Evolutionary conservation across 208 protist species (phyloP).

Genomic region (Trypanosoma vivax): DNA sequence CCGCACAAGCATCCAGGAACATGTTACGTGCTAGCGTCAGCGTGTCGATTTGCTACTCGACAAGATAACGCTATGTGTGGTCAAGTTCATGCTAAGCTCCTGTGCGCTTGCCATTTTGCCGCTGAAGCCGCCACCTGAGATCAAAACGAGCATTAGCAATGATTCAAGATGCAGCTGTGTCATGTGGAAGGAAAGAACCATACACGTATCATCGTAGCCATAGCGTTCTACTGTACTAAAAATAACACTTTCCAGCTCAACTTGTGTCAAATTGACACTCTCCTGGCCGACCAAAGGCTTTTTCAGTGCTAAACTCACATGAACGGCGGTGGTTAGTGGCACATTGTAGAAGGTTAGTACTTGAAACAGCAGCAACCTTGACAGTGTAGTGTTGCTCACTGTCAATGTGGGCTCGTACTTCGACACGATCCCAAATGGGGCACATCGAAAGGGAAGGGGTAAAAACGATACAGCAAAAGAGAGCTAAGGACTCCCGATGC

Average conservation of each 20-base stretch:
- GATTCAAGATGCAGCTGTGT: slow-evolving; percentile 40
- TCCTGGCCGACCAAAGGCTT: slow-evolving; percentile 40
- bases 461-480: too few species aligned
- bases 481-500: too few species aligned
- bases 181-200: slow-evolving; percentile 32
- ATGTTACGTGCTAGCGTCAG: slow-evolving; percentile 15
- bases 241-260: slow-evolving; percentile 29
- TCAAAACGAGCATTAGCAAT: slow-evolving; percentile 43
- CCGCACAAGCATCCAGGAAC: not conserved
- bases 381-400: slow-evolving; percentile 58
- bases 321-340: slow-evolving; percentile 28
- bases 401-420: slow-evolving; percentile 45
- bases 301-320: slow-evolving; percentile 54
- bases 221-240: slow-evolving; percentile 20
- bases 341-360: slow-evolving; percentile 61
- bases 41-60: slow-evolving; percentile 38
- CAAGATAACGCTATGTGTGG: slow-evolving; percentile 46
- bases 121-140: slow-evolving; percentile 26
- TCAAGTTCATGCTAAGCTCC: slow-evolving; percentile 28
- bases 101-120: slow-evolving; percentile 49
- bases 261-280: slow-evolving; percentile 30
- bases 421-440: slow-evolving; percentile 62
- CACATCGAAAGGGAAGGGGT: slow-evolving; percentile 22
- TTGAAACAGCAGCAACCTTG: slow-evolving; percentile 52
- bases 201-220: slow-evolving; percentile 26